Evolutionary conservation across 768 basidiomycete species (phyloP).

Genomic region (Dioszegia crocea): DNA sequence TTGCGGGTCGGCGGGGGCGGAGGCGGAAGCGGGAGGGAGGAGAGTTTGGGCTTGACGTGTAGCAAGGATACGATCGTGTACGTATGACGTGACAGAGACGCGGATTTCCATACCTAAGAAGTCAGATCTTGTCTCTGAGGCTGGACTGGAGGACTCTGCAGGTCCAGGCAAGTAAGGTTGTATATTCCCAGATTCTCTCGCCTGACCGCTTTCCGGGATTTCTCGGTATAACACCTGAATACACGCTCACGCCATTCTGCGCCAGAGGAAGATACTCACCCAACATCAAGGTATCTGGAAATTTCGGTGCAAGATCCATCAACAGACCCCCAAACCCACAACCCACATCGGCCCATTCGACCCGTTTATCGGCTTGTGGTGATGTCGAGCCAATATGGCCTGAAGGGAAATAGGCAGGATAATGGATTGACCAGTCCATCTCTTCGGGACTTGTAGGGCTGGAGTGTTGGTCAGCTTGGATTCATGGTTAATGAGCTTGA

Average conservation of each 20-base stretch:
- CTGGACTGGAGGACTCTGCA: too few relatives aligned
- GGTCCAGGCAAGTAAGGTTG: too few relatives aligned
- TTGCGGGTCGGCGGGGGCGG: conserved; percentile 9
- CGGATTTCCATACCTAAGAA: conserved; percentile 88
- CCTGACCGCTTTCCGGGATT: too few relatives aligned
- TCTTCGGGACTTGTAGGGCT: conserved; percentile 65
- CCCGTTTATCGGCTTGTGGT: conserved; percentile 56
- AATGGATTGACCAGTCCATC: conserved; percentile 80
- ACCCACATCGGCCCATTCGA: conserved; percentile 94
- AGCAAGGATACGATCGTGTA: conserved; percentile 88
- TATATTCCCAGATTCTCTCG: too few relatives aligned
- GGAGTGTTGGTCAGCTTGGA: conserved; percentile 2
- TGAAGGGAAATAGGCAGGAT: conserved; percentile 61
- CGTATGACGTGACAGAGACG: conserved; percentile 92
- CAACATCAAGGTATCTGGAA: conserved; percentile 87
- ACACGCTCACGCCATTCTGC: too few relatives aligned
- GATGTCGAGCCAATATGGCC: conserved; percentile 4
- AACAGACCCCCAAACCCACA: conserved; percentile 96
- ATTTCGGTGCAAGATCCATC: conserved; percentile 79
- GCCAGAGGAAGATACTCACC: conserved; percentile 57
- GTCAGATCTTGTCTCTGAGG: background rate
- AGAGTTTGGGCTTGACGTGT: conserved; percentile 57
- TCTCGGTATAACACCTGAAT: too few relatives aligned
- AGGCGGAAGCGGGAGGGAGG: conserved; percentile 7
- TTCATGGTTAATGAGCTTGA: too few relatives aligned